Base-by-base conservation (phyloP, 2,329 filamentous ascomycete genomes). In the Tympanopsis confertula region DNA sequence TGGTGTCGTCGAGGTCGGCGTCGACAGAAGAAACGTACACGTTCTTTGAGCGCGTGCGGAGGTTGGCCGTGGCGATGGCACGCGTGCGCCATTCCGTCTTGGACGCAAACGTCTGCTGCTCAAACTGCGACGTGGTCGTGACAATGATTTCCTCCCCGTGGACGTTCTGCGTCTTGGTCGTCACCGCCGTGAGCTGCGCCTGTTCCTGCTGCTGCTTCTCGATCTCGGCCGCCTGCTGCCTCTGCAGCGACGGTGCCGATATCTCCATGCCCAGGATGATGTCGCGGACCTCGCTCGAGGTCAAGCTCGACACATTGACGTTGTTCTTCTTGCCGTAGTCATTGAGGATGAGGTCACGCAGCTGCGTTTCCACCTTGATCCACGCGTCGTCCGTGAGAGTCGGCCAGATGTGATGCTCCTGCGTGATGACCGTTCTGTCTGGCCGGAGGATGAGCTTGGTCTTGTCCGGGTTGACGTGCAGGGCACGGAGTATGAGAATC, bases 311-410 rank as follows among this genome's bases (percentile, higher is more conserved):
- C 12, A 91, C 89, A 51, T 98, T 98, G 66, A 98, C 91, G 50
- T 96, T 98, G 68, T 98, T 98, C 74, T 98, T 98, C 75, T 96
- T 98, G 55, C 91, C 91, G 56, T 98, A 98, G 56, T 98, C 91
- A 48, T 96, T 95, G 48, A 98, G 57, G 51, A 98, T 98, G 46
- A 98, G 67, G 67, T 98, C 91, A 57, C 91, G 82, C 30, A 98
- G 68, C 55, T 94, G 86, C 35, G 87, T 88, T 69, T 98, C 91
- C 13, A 98, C 86, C 74, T 95, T 95, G 62, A 98, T 91, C 91
- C 91, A 98, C 45, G 94, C 88, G 50, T 98, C 91, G 46, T 98
- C 91, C 0, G 85, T 80, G 39, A 98, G 66, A 0, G 86, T 82
- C 1, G 91, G 91, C 91, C 91, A 98, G 55, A 98, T 96, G 58